These are phyloP conservation scores for Zygosaccharomyces bisporus DNA, from an alignment of 805 yeast genomes.

Conservation along the genomic window DNA sequence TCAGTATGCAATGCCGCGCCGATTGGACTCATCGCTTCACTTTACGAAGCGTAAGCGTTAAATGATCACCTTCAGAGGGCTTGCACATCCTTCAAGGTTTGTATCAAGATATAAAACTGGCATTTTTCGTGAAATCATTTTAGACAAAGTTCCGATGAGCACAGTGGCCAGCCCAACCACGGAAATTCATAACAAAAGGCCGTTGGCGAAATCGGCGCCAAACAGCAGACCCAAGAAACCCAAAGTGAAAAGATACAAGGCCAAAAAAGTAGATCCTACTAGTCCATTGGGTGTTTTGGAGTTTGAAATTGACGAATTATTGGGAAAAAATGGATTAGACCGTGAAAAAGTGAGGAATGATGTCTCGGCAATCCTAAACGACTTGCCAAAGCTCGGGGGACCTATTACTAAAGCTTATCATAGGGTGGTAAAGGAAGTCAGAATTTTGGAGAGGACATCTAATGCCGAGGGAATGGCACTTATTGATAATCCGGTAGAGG, in stretches of 20 bases:
- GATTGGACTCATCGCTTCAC: constrained; percentile 2
- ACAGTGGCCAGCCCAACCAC: neutral
- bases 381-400: constrained; percentile 38
- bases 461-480: constrained; percentile 87
- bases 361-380: constrained; percentile 60
- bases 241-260: constrained; percentile 51
- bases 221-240: constrained; percentile 32
- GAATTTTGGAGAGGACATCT: constrained; percentile 57
- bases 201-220: constrained; percentile 7
- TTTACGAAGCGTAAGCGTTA: neutral
- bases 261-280: constrained; percentile 66
- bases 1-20: constrained; percentile 1
- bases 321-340: constrained; percentile 41
- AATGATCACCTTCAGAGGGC: constrained; percentile 1
- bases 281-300: constrained; percentile 77
- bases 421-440: constrained; percentile 54
- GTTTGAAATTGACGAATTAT: constrained; percentile 62
- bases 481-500: constrained; percentile 54
- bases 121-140: neutral
- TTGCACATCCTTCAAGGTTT: neutral
- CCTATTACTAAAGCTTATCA: constrained; percentile 47
- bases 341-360: constrained; percentile 57
- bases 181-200: constrained; percentile 10
- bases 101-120: neutral
- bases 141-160: neutral